These are phyloP conservation scores for Vaccinium vitisidaea DNA, from an alignment of 148 eudicot species.

Conservation along the genomic window DNA sequence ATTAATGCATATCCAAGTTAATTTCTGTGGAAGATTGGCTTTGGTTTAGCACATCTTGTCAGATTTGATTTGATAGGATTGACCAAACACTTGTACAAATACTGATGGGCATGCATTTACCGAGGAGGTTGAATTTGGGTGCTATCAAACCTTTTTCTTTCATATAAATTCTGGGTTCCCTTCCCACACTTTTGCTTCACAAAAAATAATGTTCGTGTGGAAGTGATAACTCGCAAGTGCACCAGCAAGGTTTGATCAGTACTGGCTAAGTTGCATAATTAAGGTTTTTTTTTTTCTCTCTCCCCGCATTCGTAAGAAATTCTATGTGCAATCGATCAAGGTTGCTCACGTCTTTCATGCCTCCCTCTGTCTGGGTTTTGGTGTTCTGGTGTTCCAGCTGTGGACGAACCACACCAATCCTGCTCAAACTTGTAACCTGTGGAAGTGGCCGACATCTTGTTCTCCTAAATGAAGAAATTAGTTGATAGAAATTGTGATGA, in stretches of 20 bases:
- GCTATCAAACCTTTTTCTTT: background rate
- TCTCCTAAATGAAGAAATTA: background rate
- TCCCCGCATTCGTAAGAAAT: background rate
- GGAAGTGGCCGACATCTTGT: background rate
- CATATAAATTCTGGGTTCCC: background rate
- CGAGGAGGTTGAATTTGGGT: background rate
- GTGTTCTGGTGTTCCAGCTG: background rate
- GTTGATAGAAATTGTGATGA: background rate
- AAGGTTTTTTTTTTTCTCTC: background rate
- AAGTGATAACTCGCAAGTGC: background rate
- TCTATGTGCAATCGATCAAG: background rate
- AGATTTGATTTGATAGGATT: background rate
- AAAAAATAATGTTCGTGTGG: background rate
- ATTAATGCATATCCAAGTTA: background rate
- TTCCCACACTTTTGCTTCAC: background rate
- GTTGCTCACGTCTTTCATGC: background rate
- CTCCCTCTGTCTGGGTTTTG: background rate
- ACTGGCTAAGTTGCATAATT: background rate
- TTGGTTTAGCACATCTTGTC: background rate
- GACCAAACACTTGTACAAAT: background rate
- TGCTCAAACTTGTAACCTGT: background rate
- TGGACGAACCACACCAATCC: background rate
- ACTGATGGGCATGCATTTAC: background rate
- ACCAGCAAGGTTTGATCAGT: background rate
- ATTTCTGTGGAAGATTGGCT: background rate